Base-by-base conservation (phyloP, 768 basidiomycete species). In the Mycena maculata region DNA sequence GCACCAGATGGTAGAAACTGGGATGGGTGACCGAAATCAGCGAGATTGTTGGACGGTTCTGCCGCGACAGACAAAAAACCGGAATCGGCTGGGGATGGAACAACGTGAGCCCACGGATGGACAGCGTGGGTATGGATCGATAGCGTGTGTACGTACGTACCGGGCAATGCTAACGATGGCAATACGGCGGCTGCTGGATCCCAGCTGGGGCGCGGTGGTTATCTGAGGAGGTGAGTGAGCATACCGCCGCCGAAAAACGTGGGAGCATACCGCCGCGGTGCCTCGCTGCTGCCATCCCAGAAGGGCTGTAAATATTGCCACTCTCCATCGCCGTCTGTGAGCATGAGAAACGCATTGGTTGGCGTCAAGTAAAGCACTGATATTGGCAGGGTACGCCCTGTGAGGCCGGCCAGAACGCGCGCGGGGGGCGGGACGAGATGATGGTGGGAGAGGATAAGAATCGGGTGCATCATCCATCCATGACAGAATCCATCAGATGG, bases 71-170 rank as follows among this genome's bases (percentile, higher is more conserved):
- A 53, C 33, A 33, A 23, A 38, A 53, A 30, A 30, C 36, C 47
- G 18, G 44, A 58, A 56, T 42, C 41, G 41, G 56, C 56, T 58
- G 42, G 56, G 56, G 25, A 58, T 42, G 22, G 42, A 56, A 22
- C 39, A 55, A 38, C 39, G 41, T 44, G 42, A 44, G 30, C 42
- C 10, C 39, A 41, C 13, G 42, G 28, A 22, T 44, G 8, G 56
- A 45, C 56, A 47, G 56, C 56, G 55, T 38, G 33, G 52, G 31
- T 52, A 52, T 52, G n/a, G 50, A n/a, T n/a, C n/a, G n/a, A 52
- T 36, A 52, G 50, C 23, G 28, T 44, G 42, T 48, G 38, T 31
- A 33, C n/a, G n/a, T n/a, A n/a, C n/a, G n/a, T n/a, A n/a, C n/a
- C n/a, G n/a, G n/a, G n/a, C 7, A 48, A 48, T 27, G n/a, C 45